These are phyloP conservation scores for Cercospora zeina DNA, from an alignment of 2,329 filamentous ascomycete species.

Conservation along the genomic window DNA sequence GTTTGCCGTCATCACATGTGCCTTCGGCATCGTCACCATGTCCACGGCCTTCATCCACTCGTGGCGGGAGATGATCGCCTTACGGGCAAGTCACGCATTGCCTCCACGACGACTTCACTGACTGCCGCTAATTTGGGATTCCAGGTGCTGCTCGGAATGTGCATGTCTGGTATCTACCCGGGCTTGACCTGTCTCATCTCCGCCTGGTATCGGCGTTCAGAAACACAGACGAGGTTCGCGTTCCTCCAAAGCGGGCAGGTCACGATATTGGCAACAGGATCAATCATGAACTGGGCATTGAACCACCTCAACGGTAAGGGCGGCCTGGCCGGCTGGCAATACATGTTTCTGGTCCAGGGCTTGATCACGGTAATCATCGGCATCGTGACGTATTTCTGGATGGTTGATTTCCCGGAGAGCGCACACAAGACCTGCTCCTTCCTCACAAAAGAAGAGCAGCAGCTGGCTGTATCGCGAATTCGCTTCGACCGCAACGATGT, in stretches of 20 bases:
- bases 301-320: slow-evolving; percentile 60
- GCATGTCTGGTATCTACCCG: slow-evolving; percentile 59
- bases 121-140: neutral
- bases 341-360: slow-evolving; percentile 69
- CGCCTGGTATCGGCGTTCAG: slow-evolving; percentile 62
- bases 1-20: slow-evolving; percentile 61
- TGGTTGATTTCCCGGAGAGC: slow-evolving; percentile 68
- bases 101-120: neutral
- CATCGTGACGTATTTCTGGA: slow-evolving; percentile 66
- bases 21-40: slow-evolving; percentile 65
- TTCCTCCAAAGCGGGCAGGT: slow-evolving; percentile 66
- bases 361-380: slow-evolving; percentile 60
- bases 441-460: slow-evolving; percentile 57
- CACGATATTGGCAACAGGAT: slow-evolving; percentile 63
- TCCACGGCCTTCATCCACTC: slow-evolving; percentile 67
- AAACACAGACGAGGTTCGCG: slow-evolving; percentile 66
- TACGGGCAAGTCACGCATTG: slow-evolving; percentile 51
- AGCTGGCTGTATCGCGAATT: slow-evolving; percentile 60
- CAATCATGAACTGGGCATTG: slow-evolving; percentile 68
- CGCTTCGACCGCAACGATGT: slow-evolving; percentile 63
- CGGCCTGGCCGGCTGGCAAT: slow-evolving; percentile 64
- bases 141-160: slow-evolving; percentile 58
- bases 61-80: slow-evolving; percentile 69
- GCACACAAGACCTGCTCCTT: slow-evolving; percentile 60
- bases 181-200: slow-evolving; percentile 55